Conservation (phyloP, 148 eudicot species). For the Rhododendron molle region DNA sequence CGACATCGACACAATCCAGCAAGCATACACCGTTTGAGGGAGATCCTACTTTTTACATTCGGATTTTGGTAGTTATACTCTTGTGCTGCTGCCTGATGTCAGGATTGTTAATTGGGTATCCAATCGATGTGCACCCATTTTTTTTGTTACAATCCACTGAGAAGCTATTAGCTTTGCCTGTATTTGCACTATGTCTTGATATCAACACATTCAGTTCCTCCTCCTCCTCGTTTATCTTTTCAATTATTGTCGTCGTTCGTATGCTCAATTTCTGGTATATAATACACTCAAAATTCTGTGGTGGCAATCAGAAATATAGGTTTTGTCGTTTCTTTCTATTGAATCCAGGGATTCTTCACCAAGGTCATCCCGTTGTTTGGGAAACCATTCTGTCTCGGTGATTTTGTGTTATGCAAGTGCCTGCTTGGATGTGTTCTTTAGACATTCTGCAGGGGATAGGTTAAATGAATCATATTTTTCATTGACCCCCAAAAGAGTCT, state of each 20-base stretch:
- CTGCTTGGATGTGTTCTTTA: neutral
- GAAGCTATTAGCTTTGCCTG: neutral
- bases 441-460: neutral
- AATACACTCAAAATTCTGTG: neutral
- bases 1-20: slow-evolving; percentile 63
- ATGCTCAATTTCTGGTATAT: neutral
- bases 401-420: neutral
- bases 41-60: neutral
- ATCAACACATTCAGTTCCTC: neutral
- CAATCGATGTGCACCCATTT: neutral
- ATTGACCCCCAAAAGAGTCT: no score
- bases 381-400: neutral
- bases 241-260: neutral
- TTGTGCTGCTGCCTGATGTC: neutral
- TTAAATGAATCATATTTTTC: neutral
- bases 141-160: neutral
- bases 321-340: neutral
- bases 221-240: neutral
- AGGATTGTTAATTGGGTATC: neutral
- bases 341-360: neutral
- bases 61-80: neutral
- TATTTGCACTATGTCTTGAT: neutral
- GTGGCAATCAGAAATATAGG: neutral
- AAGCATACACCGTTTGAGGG: slow-evolving; percentile 54
- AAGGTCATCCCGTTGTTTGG: neutral